Base-by-base conservation (phyloP, 352 stramenopile species). In the Globisporangium takayamanum region DNA sequence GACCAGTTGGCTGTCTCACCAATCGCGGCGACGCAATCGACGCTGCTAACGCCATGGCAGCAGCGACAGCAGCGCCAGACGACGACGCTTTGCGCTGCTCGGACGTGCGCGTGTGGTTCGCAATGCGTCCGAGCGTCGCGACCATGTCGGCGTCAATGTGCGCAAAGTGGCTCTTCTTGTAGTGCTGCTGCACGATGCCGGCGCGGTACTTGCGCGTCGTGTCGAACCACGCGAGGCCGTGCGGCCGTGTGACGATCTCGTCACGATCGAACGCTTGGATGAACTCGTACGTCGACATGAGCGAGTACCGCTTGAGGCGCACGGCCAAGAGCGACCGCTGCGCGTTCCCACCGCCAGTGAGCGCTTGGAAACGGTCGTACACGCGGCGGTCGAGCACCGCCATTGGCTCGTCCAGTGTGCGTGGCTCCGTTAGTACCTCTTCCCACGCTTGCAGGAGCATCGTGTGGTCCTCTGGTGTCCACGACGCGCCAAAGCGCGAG, bases 151-250 rank as follows among this genome's bases (percentile, higher is more conserved):
- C 56, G 26, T 62, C 56, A 16, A 62, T 28, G 41, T 55, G 41
- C 50, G 56, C 50, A 41, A 62, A 62, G 41, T 62, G 56, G 16
- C 37, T 62, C 30, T 62, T 62, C 36, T 62, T 62, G 48, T 62
- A 62, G 50, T 62, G 56, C 49, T 55, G 36, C 10, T 49, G 48
- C 12, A 62, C 48, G 15, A 62, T 22, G 6, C 28, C 37, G n/a
- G 30, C 51, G 25, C 50, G 56, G 37, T 62, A 37, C 18, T 62
- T 62, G 48, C 25, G 26, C 47, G 1, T 39, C 50, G 15, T 46
- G 30, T 36, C 30, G 30, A 36, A 36, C 55, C n/a, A 60, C 55
- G 8, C 26, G 36, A 45, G 45, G 55, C 30, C 30, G 30, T 36
- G 30, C 30, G 30, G 30, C 0, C 30, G 30, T 2, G 30, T 3